These are phyloP conservation scores for Cladosporium halotolerans DNA, from an alignment of 2,329 filamentous ascomycete species.

Conservation along the genomic window DNA sequence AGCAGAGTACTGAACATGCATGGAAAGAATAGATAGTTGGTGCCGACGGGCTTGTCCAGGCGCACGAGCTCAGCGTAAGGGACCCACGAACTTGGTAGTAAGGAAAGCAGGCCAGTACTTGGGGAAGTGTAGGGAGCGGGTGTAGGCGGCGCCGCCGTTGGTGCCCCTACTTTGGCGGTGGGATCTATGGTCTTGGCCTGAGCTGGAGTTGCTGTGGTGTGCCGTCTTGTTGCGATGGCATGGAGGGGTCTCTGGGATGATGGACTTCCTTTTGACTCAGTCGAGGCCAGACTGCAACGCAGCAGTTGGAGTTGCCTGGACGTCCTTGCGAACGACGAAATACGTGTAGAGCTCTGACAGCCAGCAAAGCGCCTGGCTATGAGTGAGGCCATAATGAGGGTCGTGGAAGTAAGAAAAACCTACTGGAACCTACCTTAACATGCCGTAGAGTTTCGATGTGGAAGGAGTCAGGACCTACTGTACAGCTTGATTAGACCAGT, in stretches of 20 bases:
- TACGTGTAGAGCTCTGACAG: background rate
- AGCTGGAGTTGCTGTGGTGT: background rate
- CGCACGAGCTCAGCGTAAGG: conserved; percentile 79
- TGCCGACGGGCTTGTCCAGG: conserved; percentile 73
- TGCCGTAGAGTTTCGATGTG: background rate
- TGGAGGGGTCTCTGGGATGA: no score
- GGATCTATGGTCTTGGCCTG: no score
- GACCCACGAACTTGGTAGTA: conserved; percentile 62
- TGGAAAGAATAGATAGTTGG: conserved; percentile 80
- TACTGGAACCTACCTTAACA: conserved; percentile 3
- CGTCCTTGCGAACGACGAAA: background rate
- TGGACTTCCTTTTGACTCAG: no score
- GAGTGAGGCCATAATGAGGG: background rate
- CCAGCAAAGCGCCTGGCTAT: background rate
- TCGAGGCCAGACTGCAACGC: no score
- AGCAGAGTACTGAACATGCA: conserved; percentile 79
- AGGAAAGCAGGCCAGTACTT: conserved; percentile 62
- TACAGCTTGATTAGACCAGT: background rate
- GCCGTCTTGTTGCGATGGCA: background rate
- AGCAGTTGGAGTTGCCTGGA: background rate
- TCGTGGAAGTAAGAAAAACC: background rate
- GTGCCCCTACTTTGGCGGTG: no score
- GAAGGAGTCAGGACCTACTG: conserved; percentile 1
- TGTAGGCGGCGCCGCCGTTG: background rate
- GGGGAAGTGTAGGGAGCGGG: conserved; percentile 56